A percentile compares a stretch with the other conserved stretches of the same genome.
Conservation (phyloP, 345 rosid genomes). For the Eucalyptus erythrocorys region DNA sequence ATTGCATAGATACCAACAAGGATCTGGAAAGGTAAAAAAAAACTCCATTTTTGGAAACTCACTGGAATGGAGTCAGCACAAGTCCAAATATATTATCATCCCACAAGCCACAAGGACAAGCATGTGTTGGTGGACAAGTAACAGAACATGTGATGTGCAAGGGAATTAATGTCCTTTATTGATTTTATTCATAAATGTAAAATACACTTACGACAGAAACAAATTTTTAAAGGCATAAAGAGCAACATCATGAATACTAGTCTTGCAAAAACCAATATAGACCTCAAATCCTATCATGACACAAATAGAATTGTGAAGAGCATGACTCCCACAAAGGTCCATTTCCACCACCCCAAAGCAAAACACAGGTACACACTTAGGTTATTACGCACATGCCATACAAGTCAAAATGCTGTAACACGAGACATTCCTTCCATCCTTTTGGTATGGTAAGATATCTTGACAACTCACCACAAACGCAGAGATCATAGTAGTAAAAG, state of each 20-base stretch:
- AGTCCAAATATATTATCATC: not conserved
- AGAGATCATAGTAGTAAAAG: slow-evolving; percentile 78
- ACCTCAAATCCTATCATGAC: not conserved
- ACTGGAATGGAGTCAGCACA: not conserved
- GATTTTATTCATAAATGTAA: not conserved
- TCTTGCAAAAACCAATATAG: not conserved
- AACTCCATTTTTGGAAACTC: not conserved
- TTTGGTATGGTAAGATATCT: not conserved
- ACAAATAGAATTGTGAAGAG: not conserved
- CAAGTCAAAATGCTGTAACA: not conserved
- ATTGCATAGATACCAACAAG: not conserved
- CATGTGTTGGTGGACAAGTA: not conserved
- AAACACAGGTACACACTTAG: not conserved
- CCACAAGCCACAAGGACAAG: not conserved
- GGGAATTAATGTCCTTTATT: not conserved
- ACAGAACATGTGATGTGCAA: not conserved
- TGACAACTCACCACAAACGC: slow-evolving; percentile 66
- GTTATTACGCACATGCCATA: not conserved
- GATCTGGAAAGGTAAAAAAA: not conserved
- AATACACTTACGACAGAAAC: not conserved
- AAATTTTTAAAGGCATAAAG: not conserved
- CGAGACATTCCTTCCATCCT: not conserved
- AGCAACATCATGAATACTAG: not conserved
- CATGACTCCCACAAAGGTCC: not conserved
- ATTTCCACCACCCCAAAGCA: not conserved